Evolutionary conservation across 129 eudicot species (phyloP).

Genomic region (Ambrosia trifida): DNA sequence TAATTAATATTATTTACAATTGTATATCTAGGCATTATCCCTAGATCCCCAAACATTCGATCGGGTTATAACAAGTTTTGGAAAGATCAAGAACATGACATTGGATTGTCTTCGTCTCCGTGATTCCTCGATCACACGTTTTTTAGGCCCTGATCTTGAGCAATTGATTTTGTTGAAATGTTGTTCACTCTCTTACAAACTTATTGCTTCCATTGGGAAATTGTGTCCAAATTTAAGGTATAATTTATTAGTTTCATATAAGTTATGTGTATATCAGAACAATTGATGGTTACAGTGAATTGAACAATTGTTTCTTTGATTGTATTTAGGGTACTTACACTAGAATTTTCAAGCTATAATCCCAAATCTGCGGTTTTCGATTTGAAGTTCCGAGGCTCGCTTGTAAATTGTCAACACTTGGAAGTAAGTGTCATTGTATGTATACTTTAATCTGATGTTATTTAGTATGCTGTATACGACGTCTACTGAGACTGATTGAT

Average conservation of each 20-base stretch:
- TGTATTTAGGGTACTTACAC: constrained; percentile 50
- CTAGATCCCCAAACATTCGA: constrained; percentile 36
- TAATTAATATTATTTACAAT: constrained; percentile 4
- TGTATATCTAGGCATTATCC: constrained; percentile 45
- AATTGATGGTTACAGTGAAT: background rate
- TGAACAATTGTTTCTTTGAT: constrained; percentile 1
- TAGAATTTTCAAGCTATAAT: constrained; percentile 43
- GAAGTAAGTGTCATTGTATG: constrained; percentile 42
- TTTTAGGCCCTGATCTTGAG: constrained; percentile 46
- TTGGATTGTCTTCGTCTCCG: constrained; percentile 60
- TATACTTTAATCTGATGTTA: too few relatives aligned
- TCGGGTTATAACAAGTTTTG: constrained; percentile 26
- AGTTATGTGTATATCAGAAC: background rate
- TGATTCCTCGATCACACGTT: constrained; percentile 33
- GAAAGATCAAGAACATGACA: constrained; percentile 41
- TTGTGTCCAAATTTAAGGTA: constrained; percentile 73
- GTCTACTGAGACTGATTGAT: background rate
- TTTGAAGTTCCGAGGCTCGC: constrained; percentile 25
- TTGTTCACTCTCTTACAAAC: constrained; percentile 36
- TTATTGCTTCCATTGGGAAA: constrained; percentile 47
- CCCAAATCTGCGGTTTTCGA: constrained; percentile 19
- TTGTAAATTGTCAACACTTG: constrained; percentile 35
- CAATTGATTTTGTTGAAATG: constrained; percentile 68
- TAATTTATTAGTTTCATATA: background rate
- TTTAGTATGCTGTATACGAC: too few relatives aligned